A percentile compares a stretch with the other conserved stretches of the same genome.
Evolutionary conservation across 2,329 filamentous ascomycete genomes (phyloP).

Genomic region (Thelonectria blattea): DNA sequence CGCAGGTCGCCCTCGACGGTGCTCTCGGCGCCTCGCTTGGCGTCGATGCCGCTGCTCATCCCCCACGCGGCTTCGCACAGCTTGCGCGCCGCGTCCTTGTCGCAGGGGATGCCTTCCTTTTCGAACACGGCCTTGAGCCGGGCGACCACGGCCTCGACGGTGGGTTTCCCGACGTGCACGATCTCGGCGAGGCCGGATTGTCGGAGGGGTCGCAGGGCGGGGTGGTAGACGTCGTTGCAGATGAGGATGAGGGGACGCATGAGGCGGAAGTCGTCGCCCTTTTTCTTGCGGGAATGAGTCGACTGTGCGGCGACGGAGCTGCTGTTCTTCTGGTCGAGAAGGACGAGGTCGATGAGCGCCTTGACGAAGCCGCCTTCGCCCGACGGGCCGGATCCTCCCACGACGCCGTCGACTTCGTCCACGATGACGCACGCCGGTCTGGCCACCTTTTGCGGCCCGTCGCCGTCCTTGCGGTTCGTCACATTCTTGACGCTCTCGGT

Average conservation of each 20-base stretch:
- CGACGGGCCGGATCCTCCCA: conserved; percentile 75
- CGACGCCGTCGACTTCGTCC: conserved; percentile 95
- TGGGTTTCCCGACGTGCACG: conserved; percentile 88
- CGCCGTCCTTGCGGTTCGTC: conserved; percentile 62
- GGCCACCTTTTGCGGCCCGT: conserved; percentile 69
- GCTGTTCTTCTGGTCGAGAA: conserved; percentile 82
- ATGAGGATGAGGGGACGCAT: conserved; percentile 90
- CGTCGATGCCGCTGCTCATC: conserved; percentile 74
- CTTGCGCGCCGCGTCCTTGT: conserved; percentile 86
- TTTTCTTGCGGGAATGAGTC: conserved; percentile 56
- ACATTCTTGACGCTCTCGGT: conserved; percentile 91
- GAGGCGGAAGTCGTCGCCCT: conserved; percentile 85
- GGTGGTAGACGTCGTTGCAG: conserved; percentile 96
- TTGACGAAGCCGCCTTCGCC: conserved; percentile 96
- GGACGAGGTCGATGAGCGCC: conserved; percentile 88
- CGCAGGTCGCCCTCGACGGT: conserved; percentile 76
- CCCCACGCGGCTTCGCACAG: conserved; percentile 86
- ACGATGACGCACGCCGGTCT: conserved; percentile 92
- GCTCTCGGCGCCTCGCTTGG: conserved; percentile 69
- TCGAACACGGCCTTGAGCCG: conserved; percentile 85
- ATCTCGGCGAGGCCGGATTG: conserved; percentile 86
- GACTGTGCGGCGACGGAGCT: conserved; percentile 38
- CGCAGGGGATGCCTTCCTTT: conserved; percentile 86
- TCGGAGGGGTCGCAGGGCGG: conserved; percentile 84
- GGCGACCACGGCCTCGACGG: conserved; percentile 81